These are phyloP conservation scores for Gracilaria domingensis DNA, from an alignment of 23 red algal genomes.

Conservation along the genomic window DNA sequence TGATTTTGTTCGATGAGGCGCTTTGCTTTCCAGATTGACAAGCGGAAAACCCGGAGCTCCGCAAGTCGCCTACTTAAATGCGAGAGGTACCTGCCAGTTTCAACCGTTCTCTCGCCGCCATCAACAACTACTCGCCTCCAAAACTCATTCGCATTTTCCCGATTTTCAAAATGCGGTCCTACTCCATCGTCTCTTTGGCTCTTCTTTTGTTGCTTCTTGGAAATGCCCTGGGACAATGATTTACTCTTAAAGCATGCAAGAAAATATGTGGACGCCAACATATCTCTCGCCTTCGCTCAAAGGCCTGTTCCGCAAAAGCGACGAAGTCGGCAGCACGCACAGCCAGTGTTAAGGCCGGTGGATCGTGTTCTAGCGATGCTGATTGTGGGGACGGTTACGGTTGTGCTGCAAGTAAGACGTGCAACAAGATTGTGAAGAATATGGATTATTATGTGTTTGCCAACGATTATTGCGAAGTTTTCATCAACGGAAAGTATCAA, in stretches of 20 bases:
- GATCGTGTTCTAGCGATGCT: neutral
- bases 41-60: too few species aligned
- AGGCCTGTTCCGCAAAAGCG: neutral
- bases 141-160: neutral
- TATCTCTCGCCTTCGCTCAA: neutral
- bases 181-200: neutral
- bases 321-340: neutral
- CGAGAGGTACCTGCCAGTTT: too few species aligned
- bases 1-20: too few species aligned
- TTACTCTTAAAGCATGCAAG: slow-evolving; percentile 19
- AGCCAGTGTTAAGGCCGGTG: neutral
- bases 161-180: slow-evolving; percentile 20
- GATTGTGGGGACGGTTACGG: slow-evolving; percentile 16
- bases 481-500: slow-evolving; percentile 27
- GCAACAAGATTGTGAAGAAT: slow-evolving; percentile 22
- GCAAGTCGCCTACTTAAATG: too few species aligned
- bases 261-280: slow-evolving; percentile 11
- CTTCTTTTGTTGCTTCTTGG: slow-evolving; percentile 15
- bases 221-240: neutral
- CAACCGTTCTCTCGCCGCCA: too few species aligned
- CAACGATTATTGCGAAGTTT: slow-evolving; percentile 27
- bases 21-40: too few species aligned
- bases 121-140: neutral
- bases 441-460: neutral
- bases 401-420: slow-evolving; percentile 28